Base-by-base conservation (phyloP, 2,329 filamentous ascomycete genomes). In the Shiraia sp. region DNA sequence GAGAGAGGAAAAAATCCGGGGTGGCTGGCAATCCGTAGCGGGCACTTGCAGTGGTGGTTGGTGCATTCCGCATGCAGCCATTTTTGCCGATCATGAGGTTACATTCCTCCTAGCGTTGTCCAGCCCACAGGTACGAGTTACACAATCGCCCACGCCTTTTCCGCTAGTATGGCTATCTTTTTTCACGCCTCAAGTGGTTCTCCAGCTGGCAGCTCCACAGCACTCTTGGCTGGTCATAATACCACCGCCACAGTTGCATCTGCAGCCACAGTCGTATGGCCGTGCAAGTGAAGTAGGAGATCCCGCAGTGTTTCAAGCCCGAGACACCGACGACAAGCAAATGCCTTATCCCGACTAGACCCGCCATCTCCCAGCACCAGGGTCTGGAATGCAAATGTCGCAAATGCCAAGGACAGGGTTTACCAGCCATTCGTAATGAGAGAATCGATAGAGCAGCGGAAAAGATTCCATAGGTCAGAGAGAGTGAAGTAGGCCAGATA, bases 11-110 rank as follows among this genome's bases (percentile, higher is more conserved):
- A 36, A 45, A 31, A 46, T 51, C 46, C 27, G 36, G 48, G 48
- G 50, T 53, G 57, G 51, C 53, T 59, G 57, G 48, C 49, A 61
- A 39, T 51, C 41, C 44, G 45, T 39, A 34, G 46, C 47, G 45
- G 45, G 39, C 50, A 44, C 48, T 49, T 7, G 47, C 55, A 51
- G 45, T 42, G 42, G 40, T 43, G 42, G 40, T 43, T 44, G 48
- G 44, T 44, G 47, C 60, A 51, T 58, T 42, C 57, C 51, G 58
- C 47, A 64, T 61, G 57, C 53, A 59, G 48, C 47, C 51, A 51
- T n/a, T n/a, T 45, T 45, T 45, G 47, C 34, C 44, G 32, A 36
- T n/a, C 16, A 36, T 40, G 48, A 40, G 44, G 49, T 49, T 51
- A 38, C 42, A 49, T 54, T 48, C 47, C 44, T 39, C 42, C 19